Evolutionary conservation across 768 basidiomycete genomes (phyloP), one percentile per base, ranked within the genome.

Genomic region (Leccinum ochraceum): DNA sequence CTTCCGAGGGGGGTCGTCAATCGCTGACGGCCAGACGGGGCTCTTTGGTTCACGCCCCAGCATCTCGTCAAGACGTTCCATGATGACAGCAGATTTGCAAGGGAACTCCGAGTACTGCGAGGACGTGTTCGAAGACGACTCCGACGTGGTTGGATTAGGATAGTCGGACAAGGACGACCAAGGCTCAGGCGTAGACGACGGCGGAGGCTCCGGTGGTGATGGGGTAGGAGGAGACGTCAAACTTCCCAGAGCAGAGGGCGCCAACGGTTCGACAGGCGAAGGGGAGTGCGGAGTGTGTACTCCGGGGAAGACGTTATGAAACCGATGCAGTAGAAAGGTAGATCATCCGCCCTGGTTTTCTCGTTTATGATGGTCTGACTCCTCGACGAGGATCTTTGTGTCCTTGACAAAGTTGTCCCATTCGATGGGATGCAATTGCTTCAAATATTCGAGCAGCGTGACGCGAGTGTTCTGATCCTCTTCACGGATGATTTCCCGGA

Each of bases 401-500:
- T 99, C 97, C 80, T 95, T 95, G 67, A 99, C 97, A 70, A 99
- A 99, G 75, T 99, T 99, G 78, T 98, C 97, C 97, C 97, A 99
- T 73, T 99, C 97, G 60, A 98, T 83, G 20, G 97, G 96, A 73
- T 98, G 97, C 52, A 99, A 81, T 74, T 99, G 97, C 77, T 99
- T 99, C 73, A 98, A 80, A 75, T 99, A 99, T 76, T 99, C 97
- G 59, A 99, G 83, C 24, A 98, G 81, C 9, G 97, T 99, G 59
- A 99, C 97, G 4, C 97, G 93, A 8, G 96, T 98, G 71, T 86
- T 96, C 71, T 90, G 88, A 69, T 98, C 95, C 73, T 98, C 95
- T 75, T 99, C 97, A 59, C 96, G 87, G 64, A 99, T 99, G 68
- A 99, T 99, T 77, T 99, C 97, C 53, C 97, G 86, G 42, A 99